Evolutionary conservation across 495 filamentous ascomycete species (phyloP).

Genomic region (Podospora appendiculata): DNA sequence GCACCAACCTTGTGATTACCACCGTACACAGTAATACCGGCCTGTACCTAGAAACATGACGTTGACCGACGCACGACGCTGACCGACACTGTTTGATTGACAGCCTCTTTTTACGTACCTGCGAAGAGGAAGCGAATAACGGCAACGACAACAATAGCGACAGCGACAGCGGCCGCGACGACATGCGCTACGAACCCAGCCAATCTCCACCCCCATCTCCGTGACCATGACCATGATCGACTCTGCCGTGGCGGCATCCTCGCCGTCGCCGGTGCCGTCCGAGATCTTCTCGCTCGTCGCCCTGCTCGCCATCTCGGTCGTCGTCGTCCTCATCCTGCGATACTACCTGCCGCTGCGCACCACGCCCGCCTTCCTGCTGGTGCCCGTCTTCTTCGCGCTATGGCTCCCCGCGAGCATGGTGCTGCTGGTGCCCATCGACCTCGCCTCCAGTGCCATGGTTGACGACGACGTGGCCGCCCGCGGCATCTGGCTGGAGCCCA

Average conservation of each 20-base stretch:
- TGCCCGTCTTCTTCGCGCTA: slow-evolving; percentile 89
- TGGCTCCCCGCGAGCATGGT: slow-evolving; percentile 89
- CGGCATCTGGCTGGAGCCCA: slow-evolving; percentile 56
- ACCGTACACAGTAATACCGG: too few species aligned
- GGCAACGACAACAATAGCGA: neutral
- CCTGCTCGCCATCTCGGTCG: slow-evolving; percentile 61
- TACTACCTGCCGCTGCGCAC: slow-evolving; percentile 83
- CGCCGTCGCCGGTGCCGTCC: slow-evolving; percentile 21
- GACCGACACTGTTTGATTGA: too few species aligned
- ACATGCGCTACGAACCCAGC: slow-evolving; percentile 6
- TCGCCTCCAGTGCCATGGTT: slow-evolving; percentile 71
- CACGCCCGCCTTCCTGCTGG: slow-evolving; percentile 82
- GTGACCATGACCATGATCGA: slow-evolving; percentile 3
- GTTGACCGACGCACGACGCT: too few species aligned
- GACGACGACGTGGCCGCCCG: slow-evolving; percentile 63
- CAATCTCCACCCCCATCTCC: slow-evolving; percentile 1
- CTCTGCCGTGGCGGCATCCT: slow-evolving; percentile 1
- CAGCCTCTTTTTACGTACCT: too few species aligned
- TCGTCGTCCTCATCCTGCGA: slow-evolving; percentile 76
- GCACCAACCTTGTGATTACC: too few species aligned
- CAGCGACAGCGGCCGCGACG: neutral
- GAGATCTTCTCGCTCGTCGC: slow-evolving; percentile 62
- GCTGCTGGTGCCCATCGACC: slow-evolving; percentile 91
- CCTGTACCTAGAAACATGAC: too few species aligned
- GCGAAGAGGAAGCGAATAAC: neutral